These are phyloP conservation scores for Fusarium nelsonii DNA, from an alignment of 2,329 filamentous ascomycete species.

Conservation along the genomic window DNA sequence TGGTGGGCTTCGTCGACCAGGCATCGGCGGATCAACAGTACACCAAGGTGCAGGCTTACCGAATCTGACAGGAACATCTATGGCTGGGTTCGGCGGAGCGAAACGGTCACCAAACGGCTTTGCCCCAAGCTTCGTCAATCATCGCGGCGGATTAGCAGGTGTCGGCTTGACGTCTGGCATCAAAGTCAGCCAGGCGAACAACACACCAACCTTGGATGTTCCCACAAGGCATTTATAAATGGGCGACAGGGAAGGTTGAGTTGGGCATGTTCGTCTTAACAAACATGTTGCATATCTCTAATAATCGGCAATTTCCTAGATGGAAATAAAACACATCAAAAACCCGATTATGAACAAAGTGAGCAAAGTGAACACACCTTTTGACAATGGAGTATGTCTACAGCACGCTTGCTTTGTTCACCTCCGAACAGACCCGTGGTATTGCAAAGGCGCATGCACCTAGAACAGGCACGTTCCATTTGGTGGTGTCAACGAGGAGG, in stretches of 20 bases:
- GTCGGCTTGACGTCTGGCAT: constrained; percentile 51
- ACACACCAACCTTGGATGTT: constrained; percentile 33
- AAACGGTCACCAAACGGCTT: constrained; percentile 23
- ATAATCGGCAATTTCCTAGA: neutral
- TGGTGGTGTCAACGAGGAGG: neutral
- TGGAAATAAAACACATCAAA: neutral
- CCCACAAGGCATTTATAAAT: constrained; percentile 22
- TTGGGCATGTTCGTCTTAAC: neutral
- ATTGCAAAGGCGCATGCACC: neutral
- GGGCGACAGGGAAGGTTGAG: neutral
- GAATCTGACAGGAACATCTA: constrained; percentile 18
- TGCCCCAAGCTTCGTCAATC: constrained; percentile 37
- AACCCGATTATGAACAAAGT: neutral
- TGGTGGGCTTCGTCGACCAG: constrained; percentile 23
- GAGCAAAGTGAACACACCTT: neutral
- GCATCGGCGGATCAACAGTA: constrained; percentile 17
- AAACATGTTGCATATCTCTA: neutral
- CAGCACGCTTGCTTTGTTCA: constrained; percentile 16
- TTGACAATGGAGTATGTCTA: neutral
- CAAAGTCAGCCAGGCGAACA: constrained; percentile 48
- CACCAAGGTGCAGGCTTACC: constrained; percentile 17
- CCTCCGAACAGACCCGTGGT: neutral
- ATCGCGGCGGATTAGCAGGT: constrained; percentile 40
- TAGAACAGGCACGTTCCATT: neutral
- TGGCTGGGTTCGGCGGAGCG: constrained; percentile 9